Evolutionary conservation across 1,284 basidiomycete genomes (phyloP).

Genomic region (Ceratobasidium sp.): DNA sequence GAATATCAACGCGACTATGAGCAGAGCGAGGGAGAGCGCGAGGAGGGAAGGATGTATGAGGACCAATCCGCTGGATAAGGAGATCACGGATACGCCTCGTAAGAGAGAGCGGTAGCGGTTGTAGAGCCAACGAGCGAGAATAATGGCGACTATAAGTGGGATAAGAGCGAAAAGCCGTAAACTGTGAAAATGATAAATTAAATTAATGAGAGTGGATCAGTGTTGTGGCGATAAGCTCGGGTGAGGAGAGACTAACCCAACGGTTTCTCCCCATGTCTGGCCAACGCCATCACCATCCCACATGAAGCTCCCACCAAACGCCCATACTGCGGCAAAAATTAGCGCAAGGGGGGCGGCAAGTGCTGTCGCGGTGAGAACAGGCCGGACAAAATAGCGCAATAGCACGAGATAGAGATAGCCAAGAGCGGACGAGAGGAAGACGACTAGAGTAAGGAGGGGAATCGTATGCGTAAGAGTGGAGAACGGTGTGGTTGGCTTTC

Average conservation of each 20-base stretch:
- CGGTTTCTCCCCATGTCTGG: constrained; percentile 81
- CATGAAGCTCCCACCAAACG: constrained; percentile 91
- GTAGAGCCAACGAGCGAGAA: constrained; percentile 80
- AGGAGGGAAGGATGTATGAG: constrained; percentile 85
- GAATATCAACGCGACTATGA: constrained; percentile 77
- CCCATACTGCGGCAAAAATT: constrained; percentile 86
- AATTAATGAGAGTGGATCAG: not conserved
- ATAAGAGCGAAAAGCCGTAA: constrained; percentile 83
- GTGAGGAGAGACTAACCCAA: constrained; percentile 69
- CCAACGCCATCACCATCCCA: constrained; percentile 77
- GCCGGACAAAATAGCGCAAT: constrained; percentile 81
- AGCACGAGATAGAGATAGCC: constrained; percentile 85
- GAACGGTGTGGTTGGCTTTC: constrained; percentile 66
- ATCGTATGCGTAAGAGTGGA: constrained; percentile 84
- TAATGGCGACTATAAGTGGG: constrained; percentile 76
- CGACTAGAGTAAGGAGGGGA: constrained; percentile 84
- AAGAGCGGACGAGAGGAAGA: constrained; percentile 76
- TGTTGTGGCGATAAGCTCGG: constrained; percentile 4
- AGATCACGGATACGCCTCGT: constrained; percentile 79
- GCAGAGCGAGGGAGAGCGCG: constrained; percentile 81
- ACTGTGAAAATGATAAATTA: constrained; percentile 54
- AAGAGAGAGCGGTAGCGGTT: constrained; percentile 70
- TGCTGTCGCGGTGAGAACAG: constrained; percentile 84
- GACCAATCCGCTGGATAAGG: constrained; percentile 82
- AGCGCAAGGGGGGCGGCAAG: constrained; percentile 85